Evolutionary conservation across 371 early-diverging fungal species (phyloP).

Genomic region (Rhizomucor pusillus): DNA sequence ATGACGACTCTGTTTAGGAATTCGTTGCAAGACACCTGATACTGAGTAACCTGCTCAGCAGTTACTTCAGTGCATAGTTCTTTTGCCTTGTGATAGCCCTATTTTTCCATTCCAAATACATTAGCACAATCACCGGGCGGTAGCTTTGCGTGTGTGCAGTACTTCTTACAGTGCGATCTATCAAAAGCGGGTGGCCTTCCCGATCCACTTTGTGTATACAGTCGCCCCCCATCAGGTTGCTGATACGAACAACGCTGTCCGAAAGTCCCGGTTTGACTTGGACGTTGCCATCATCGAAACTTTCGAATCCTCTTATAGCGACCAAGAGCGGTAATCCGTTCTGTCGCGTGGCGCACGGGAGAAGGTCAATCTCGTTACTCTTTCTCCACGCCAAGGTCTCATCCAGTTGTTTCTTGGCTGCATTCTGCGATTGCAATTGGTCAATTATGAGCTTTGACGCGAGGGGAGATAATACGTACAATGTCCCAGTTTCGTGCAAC

Average conservation of each 20-base stretch:
- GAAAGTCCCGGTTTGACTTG: constrained; percentile 58
- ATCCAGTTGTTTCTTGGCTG: constrained; percentile 62
- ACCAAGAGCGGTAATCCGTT: constrained; percentile 65
- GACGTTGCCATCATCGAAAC: constrained; percentile 63
- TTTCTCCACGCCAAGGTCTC: constrained; percentile 70
- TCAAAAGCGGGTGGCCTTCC: constrained; percentile 72
- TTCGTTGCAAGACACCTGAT: constrained; percentile 72
- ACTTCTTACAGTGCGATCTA: constrained; percentile 68
- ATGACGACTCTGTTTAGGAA: constrained; percentile 67
- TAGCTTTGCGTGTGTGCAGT: too few relatives aligned
- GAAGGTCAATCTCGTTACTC: constrained; percentile 57
- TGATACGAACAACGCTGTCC: constrained; percentile 56
- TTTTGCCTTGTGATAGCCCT: constrained; percentile 73
- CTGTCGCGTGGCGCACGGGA: constrained; percentile 62
- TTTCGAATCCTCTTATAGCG: constrained; percentile 66
- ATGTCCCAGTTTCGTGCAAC: constrained; percentile 9
- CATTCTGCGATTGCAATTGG: constrained; percentile 28
- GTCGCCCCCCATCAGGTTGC: constrained; percentile 70
- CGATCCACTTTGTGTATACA: constrained; percentile 82
- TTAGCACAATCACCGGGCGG: too few relatives aligned
- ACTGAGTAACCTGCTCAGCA: constrained; percentile 58
- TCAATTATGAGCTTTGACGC: background rate
- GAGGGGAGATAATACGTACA: background rate
- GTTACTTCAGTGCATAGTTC: constrained; percentile 61
- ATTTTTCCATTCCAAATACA: background rate